Percentiles rank a stretch among this genome's conserved stretches.
Evolutionary conservation across 78 protist species (phyloP).

Genomic region (Goniomonas avonlea): DNA sequence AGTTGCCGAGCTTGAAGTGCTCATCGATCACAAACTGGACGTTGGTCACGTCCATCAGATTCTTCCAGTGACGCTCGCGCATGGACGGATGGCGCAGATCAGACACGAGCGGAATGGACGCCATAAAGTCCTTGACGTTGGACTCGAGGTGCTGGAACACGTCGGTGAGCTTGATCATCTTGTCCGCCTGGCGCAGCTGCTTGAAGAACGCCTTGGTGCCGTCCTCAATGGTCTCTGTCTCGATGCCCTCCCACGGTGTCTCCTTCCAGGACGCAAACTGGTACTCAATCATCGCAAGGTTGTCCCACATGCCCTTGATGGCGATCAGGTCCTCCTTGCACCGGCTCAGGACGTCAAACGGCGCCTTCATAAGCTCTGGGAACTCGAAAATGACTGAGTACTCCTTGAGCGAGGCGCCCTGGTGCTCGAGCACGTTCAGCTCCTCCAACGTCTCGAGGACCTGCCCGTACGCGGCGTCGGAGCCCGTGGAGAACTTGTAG

Average conservation of each 20-base stretch:
- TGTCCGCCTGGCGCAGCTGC: slow-evolving; percentile 12
- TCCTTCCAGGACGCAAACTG: slow-evolving; percentile 14
- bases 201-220: slow-evolving; percentile 20
- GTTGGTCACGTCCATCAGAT: slow-evolving; percentile 28
- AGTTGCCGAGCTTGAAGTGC: slow-evolving; percentile 34
- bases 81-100: slow-evolving; percentile 48
- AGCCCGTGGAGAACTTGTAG: neutral
- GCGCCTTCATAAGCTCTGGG: slow-evolving; percentile 9
- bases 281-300: neutral
- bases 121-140: neutral
- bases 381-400: slow-evolving; percentile 13
- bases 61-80: slow-evolving; percentile 59
- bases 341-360: neutral
- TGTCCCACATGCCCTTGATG: slow-evolving; percentile 8
- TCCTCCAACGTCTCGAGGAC: neutral
- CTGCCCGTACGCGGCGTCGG: neutral
- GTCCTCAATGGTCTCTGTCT: slow-evolving; percentile 10
- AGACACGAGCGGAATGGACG: slow-evolving; percentile 23
- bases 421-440: neutral
- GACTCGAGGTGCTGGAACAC: neutral
- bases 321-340: neutral
- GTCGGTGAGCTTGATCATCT: neutral
- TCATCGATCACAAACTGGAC: slow-evolving; percentile 28
- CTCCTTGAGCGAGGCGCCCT: neutral
- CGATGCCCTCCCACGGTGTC: slow-evolving; percentile 6